A percentile compares a stretch with the other conserved stretches of the same genome.
Evolutionary conservation across 2,329 filamentous ascomycete species (phyloP).

Genomic region (Monilinia vaccinii-corymbosi): DNA sequence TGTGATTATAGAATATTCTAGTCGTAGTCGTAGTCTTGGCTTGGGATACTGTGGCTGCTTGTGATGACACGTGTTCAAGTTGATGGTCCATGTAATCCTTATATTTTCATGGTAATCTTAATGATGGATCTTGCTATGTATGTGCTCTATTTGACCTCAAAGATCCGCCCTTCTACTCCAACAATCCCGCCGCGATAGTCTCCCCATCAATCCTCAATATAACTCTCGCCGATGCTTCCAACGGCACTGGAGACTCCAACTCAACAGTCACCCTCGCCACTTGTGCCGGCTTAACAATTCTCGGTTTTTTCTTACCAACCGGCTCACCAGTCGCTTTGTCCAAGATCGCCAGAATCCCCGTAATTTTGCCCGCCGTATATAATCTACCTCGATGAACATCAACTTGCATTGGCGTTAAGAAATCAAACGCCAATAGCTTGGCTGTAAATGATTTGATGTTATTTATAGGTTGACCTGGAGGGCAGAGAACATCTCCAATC

Average conservation of each 20-base stretch:
- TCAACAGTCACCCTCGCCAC: conserved; percentile 72
- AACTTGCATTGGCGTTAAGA: conserved; percentile 78
- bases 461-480: conserved; percentile 54
- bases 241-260: conserved; percentile 62
- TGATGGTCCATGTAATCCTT: no score
- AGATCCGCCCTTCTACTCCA: conserved; percentile 42
- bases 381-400: conserved; percentile 83
- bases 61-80: no score
- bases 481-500: conserved; percentile 80
- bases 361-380: conserved; percentile 67
- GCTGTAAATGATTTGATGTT: conserved; percentile 67
- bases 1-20: no score
- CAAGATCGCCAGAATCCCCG: conserved; percentile 60
- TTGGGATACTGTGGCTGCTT: no score
- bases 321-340: conserved; percentile 72
- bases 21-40: no score
- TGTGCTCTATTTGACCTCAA: not conserved
- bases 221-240: conserved; percentile 72
- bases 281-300: conserved; percentile 69
- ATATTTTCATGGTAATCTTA: no score
- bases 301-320: conserved; percentile 67
- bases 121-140: not conserved
- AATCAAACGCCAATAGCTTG: conserved; percentile 83
- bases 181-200: conserved; percentile 78
- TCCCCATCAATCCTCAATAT: conserved; percentile 72